Base-by-base conservation (phyloP, 2,329 filamentous ascomycete species). In the Pseudogymnoascus sp. region DNA sequence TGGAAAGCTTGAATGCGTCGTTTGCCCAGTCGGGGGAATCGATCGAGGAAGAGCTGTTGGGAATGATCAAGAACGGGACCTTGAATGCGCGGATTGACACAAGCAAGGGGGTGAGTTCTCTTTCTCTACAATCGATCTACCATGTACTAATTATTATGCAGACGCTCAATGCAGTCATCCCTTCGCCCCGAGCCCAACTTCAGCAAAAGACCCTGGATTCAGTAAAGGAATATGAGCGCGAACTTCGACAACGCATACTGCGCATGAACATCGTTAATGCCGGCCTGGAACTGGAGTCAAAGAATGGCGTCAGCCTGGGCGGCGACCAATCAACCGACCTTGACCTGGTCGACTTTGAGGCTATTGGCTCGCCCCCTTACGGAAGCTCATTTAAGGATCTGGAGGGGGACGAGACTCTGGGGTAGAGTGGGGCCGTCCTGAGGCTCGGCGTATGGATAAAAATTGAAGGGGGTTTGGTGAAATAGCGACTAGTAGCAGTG, bases 61-160 rank as follows among this genome's bases (percentile, higher is more conserved):
- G 75, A 0, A 89, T 97, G 85, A 97, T 99, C 69, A 81, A 87
- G 61, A 79, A 81, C 11, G 86, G 87, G 6, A 81, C 81, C 0
- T 78, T 99, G 10, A 82, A 92, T 67, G 92, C 91, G 6, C 84
- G 91, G 28, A 88, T 99, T 65, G 92, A 99, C 73, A 84, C 90
- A 0, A 91, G 96, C 64, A 89, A 95, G 69, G 83, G 85, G 73
- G 86, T 88, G 77, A 67, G 75, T 70, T 16, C 10, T 31, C 23
- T 40, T 21, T 14, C 46, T n/a, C 36, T 38, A 36, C 31, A 18
- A 23, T 34, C 25, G 61, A 25, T 59, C 60, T 44, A 56, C 38
- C 60, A 40, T 59, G 8, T 60, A 56, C 68, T 72, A 42, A 69
- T 23, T 12, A 16, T 11, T 36, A 36, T 65, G 18, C 66, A 90